Conservation (phyloP, 805 yeast species). For the Sugiyamaella floridensis region DNA sequence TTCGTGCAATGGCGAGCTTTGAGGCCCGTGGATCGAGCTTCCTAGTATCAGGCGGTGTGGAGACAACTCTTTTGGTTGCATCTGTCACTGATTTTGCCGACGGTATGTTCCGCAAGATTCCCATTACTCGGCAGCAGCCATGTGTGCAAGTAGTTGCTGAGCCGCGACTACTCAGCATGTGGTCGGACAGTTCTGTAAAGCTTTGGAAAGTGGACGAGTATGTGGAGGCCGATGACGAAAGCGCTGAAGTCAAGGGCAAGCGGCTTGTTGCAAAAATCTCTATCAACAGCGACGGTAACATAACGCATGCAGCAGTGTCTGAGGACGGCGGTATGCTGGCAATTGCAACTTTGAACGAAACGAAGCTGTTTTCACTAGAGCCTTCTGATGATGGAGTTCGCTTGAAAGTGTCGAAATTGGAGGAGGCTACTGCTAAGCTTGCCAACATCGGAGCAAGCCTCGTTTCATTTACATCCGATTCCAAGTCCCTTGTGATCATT, state of each 20-base stretch:
- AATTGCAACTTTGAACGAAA: slow-evolving; percentile 61
- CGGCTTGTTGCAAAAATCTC: slow-evolving; percentile 59
- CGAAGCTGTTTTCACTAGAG: slow-evolving; percentile 61
- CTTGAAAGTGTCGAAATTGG: slow-evolving; percentile 3
- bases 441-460: slow-evolving; percentile 14
- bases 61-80: slow-evolving; percentile 40
- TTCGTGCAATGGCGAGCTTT: slow-evolving; percentile 60
- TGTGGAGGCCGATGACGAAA: slow-evolving; percentile 10
- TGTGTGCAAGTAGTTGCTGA: slow-evolving; percentile 43
- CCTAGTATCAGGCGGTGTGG: slow-evolving; percentile 47
- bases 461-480: slow-evolving; percentile 17
- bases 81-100: slow-evolving; percentile 60
- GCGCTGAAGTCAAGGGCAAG: slow-evolving; percentile 35
- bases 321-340: slow-evolving; percentile 58
- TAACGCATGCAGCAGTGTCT: slow-evolving; percentile 60
- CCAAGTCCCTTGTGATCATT: slow-evolving; percentile 19
- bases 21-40: slow-evolving; percentile 54
- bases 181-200: slow-evolving; percentile 77
- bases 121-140: slow-evolving; percentile 52
- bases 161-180: slow-evolving; percentile 54
- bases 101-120: slow-evolving; percentile 64
- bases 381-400: slow-evolving; percentile 23
- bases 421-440: neutral
- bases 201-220: slow-evolving; percentile 58
- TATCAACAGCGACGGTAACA: slow-evolving; percentile 71